Percentiles rank a stretch among this genome's conserved stretches.
Conservation (phyloP, 2,329 filamentous ascomycete genomes). For the Bipolaris gigantea region DNA sequence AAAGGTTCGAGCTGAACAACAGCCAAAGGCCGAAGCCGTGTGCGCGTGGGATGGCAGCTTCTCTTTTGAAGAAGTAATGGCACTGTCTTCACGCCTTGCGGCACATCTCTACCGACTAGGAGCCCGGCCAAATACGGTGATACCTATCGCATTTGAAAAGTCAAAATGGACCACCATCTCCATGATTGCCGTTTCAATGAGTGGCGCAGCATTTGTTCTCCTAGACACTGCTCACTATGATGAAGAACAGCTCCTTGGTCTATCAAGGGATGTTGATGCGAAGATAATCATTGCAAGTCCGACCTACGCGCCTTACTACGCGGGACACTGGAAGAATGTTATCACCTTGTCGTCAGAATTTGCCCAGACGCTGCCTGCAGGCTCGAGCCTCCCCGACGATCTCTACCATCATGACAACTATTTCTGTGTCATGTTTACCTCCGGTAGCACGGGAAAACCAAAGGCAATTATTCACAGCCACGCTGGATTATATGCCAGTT, state of each 20-base stretch:
- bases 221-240: conserved; percentile 16
- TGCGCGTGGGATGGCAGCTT: conserved; percentile 16
- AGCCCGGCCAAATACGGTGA: conserved; percentile 11
- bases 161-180: conserved; percentile 9
- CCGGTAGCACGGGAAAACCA: background rate
- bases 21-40: conserved; percentile 16
- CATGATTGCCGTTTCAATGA: conserved; percentile 41
- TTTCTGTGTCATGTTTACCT: background rate
- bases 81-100: conserved; percentile 9
- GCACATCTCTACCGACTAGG: conserved; percentile 7
- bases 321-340: background rate
- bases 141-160: conserved; percentile 22
- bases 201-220: conserved; percentile 46
- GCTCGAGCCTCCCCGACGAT: background rate
- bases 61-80: conserved; percentile 21
- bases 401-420: background rate
- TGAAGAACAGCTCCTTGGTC: background rate
- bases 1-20: background rate
- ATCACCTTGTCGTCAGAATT: background rate
- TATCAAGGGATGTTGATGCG: background rate
- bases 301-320: conserved; percentile 2
- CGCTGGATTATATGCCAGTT: background rate
- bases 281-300: conserved; percentile 12
- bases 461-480: background rate
- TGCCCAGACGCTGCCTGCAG: background rate